A percentile compares a stretch with the other conserved stretches of the same genome.
phyloP scores from a whole-genome alignment of 1,139 yeast species.

The Pneumocystis canis region DNA sequence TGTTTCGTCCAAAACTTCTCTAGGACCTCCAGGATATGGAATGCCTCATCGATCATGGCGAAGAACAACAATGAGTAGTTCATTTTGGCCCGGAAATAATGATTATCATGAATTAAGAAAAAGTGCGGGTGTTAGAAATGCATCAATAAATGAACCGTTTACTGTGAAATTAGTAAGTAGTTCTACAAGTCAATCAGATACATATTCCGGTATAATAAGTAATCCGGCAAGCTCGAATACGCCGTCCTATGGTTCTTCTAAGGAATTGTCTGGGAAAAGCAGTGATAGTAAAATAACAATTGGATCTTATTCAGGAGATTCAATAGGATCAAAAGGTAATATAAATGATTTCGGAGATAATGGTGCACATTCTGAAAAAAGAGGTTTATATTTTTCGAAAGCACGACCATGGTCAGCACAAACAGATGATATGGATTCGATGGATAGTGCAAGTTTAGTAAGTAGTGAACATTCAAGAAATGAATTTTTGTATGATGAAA shows the following conservation, averaged over 20 bases:
- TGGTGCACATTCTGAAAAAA: not conserved
- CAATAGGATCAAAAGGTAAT: not conserved
- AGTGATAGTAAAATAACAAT: not conserved
- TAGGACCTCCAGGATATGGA: constrained; percentile 4
- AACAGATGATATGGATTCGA: not conserved
- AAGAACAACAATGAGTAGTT: not conserved
- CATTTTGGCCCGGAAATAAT: not conserved
- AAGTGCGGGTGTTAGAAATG: constrained; percentile 5
- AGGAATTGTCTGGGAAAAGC: not conserved
- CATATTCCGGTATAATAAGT: not conserved
- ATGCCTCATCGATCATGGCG: constrained; percentile 1
- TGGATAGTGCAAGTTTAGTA: not conserved
- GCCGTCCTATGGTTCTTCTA: not conserved
- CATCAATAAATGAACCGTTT: constrained; percentile 9
- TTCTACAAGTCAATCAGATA: not conserved
- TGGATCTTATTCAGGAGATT: not conserved
- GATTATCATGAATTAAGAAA: not conserved
- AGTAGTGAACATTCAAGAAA: not conserved
- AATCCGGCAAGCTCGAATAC: not conserved
- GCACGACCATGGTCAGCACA: not conserved
- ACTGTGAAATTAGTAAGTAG: constrained; percentile 1
- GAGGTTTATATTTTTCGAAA: not conserved
- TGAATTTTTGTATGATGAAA: not conserved
- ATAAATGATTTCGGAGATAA: not conserved
- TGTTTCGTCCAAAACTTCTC: not conserved